Evolutionary conservation across 495 filamentous ascomycete species (phyloP).

Genomic region (Friedmanniomyces simplex): DNA sequence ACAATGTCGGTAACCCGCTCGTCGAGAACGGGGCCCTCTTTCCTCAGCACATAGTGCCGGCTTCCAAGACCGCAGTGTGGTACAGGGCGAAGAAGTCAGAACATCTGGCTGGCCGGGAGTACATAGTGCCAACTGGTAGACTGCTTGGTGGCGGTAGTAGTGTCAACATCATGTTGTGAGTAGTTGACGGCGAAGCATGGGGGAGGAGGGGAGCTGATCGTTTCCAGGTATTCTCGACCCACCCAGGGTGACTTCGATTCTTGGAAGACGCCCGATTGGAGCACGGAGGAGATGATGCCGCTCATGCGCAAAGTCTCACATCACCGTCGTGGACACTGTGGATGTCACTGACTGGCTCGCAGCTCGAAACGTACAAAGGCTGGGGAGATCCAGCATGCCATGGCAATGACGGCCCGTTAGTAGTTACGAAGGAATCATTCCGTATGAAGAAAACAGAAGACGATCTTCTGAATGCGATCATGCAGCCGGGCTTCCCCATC

Average conservation of each 20-base stretch:
- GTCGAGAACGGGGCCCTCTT: constrained; percentile 36
- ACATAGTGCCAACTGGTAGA: constrained; percentile 41
- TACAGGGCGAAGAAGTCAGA: constrained; percentile 26
- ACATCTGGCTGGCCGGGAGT: constrained; percentile 36
- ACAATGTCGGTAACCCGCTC: constrained; percentile 25
- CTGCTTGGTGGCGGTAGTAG: constrained; percentile 49
- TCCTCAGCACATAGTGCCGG: constrained; percentile 26
- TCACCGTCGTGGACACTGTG: neutral
- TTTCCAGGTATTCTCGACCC: constrained; percentile 36
- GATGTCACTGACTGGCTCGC: neutral
- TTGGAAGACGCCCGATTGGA: constrained; percentile 44
- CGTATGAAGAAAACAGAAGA: constrained; percentile 13
- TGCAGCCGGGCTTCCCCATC: constrained; percentile 34
- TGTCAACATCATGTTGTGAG: constrained; percentile 43
- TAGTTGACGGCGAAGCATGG: neutral
- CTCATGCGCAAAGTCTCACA: constrained; percentile 38
- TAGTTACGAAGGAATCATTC: constrained; percentile 35
- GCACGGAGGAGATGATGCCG: constrained; percentile 39
- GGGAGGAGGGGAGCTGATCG: constrained; percentile 3
- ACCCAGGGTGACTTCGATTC: constrained; percentile 39
- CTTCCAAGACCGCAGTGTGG: constrained; percentile 28
- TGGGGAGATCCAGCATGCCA: constrained; percentile 33
- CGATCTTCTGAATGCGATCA: constrained; percentile 36
- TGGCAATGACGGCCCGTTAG: constrained; percentile 40
- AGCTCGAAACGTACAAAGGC: constrained; percentile 39